Evolutionary conservation across 352 stramenopile species (phyloP), one percentile per base, ranked within the genome.

Genomic region (Pythium folliculosum): DNA sequence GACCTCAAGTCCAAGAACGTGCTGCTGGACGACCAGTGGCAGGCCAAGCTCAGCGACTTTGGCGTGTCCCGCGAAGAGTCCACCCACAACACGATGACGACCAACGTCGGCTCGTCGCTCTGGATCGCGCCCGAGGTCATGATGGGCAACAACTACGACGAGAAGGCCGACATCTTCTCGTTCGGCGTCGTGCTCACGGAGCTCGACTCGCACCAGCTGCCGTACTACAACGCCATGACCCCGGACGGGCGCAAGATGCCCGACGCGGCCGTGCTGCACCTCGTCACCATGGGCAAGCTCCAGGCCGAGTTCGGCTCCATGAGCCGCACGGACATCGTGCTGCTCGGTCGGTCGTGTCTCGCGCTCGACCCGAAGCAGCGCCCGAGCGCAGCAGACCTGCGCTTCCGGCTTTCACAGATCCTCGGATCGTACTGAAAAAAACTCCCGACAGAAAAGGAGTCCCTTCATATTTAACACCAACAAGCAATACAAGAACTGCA

Each of bases 1-100:
- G 88, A 97, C 37, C 75, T 97, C 68, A 96, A 97, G 72, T 90
- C 80, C 45, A 89, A 92, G 67, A 96, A 96, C 48, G 77, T 96
- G 32, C 75, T 95, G 43, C 70, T 97, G 43, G 58, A 80, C 55
- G 49, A 38, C 45, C 57, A 71, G 45, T 84, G 69, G 76, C 57
- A 77, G 49, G 77, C 77, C 12, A 90, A 90, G 40, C 40, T 88
- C 23, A 84, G 70, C 2, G 81, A 90, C 72, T 88, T 90, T 77
- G 79, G 79, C 5, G 73, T 82, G 3, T 85, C 79, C 14, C 54
- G 77, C 53, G 76, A 82, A 48, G 69, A 72, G 17, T 72, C 73
- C 22, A 71, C 75, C 2, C 44, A 65, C 25, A 67, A 71, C 19
- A 84, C 77, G 0, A 80, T 88, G 69, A 86, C 77, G 3, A 68